phyloP scores from a whole-genome alignment of 257 asterid species.

The Nicotiana attenuata region DNA sequence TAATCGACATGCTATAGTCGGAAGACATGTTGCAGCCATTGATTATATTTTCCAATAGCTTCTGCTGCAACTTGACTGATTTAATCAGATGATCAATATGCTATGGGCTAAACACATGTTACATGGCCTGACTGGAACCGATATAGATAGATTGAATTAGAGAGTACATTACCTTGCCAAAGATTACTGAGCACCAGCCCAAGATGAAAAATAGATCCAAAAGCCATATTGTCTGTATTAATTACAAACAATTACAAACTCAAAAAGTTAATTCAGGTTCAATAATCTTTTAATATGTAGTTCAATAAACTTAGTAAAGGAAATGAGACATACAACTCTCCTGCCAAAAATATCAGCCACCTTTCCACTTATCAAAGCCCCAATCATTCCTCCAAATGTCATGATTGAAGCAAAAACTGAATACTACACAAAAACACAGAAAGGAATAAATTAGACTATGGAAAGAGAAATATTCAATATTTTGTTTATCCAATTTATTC shows the following conservation, averaged over 20 bases:
- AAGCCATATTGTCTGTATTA: conserved; percentile 21
- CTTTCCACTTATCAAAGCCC: conserved; percentile 25
- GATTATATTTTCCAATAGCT: not conserved
- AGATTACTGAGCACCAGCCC: conserved; percentile 24
- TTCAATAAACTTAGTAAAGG: not conserved
- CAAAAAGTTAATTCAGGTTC: not conserved
- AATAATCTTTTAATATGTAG: not conserved
- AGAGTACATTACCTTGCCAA: conserved; percentile 16
- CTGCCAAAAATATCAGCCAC: conserved; percentile 22
- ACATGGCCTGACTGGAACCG: not conserved
- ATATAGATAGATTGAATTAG: too few species aligned
- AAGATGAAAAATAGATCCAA: conserved; percentile 7
- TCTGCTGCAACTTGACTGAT: not conserved
- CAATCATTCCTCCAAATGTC: conserved; percentile 27
- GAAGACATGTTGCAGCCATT: not conserved
- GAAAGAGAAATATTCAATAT: not conserved
- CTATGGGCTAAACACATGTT: not conserved
- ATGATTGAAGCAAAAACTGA: conserved; percentile 24
- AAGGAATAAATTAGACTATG: not conserved
- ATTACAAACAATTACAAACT: not conserved
- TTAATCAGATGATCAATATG: not conserved
- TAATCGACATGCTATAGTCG: not conserved
- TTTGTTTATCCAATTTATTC: not conserved
- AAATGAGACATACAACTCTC: conserved; percentile 20
- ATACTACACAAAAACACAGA: conserved; percentile 13